Conservation (phyloP, 768 basidiomycete genomes). For the Lactifluus volemus region DNA sequence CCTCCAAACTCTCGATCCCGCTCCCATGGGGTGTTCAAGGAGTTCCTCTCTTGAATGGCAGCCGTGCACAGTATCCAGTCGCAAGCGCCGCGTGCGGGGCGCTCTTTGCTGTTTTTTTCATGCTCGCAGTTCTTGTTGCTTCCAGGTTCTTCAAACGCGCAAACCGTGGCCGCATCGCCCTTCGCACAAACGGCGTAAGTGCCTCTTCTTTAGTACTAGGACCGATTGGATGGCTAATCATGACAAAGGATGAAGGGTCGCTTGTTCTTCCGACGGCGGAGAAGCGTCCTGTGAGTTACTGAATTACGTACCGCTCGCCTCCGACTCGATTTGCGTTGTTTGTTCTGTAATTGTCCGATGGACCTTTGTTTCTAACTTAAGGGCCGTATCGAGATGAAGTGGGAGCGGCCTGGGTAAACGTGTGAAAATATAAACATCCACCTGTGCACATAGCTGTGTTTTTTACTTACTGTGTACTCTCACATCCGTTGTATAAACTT, state of each 20-base stretch:
- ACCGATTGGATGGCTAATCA: neutral
- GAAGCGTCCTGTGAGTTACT: constrained; percentile 3
- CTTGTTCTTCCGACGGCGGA: constrained; percentile 10
- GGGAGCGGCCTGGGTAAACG: neutral
- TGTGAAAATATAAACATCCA: constrained; percentile 5
- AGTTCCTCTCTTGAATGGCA: constrained; percentile 7
- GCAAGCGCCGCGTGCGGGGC: constrained; percentile 16
- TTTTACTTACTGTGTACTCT: constrained; percentile 5
- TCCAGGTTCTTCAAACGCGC: constrained; percentile 14
- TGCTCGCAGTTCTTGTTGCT: constrained; percentile 10
- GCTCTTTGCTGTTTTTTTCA: constrained; percentile 17
- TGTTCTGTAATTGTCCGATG: constrained; percentile 3
- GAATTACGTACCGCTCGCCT: neutral
- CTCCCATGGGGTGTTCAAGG: constrained; percentile 3
- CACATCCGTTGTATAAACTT: constrained; percentile 12
- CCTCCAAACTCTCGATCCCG: constrained; percentile 1
- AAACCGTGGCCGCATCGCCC: constrained; percentile 10
- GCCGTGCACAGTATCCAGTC: neutral
- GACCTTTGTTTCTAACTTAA: constrained; percentile 15
- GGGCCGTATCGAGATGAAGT: neutral
- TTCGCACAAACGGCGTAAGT: constrained; percentile 7
- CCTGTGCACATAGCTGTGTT: neutral
- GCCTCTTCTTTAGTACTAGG: neutral
- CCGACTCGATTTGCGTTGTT: neutral
- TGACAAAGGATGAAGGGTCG: constrained; percentile 6